phyloP scores from a whole-genome alignment of 1,139 yeast species.

The Pichia norvegensis region DNA sequence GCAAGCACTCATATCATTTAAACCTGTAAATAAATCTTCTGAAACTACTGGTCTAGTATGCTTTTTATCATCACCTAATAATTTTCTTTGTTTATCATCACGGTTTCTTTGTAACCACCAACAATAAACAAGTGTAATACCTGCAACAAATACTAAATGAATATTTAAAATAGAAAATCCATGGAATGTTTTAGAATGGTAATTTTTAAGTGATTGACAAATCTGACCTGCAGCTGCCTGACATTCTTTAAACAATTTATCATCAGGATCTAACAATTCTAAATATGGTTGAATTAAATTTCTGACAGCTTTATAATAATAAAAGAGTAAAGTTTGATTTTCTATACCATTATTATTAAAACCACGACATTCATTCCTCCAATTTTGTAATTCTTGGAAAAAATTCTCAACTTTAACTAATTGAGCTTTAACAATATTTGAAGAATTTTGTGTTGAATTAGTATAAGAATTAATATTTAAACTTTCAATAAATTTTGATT shows the following conservation, averaged over 20 bases:
- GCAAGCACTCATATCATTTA: constrained; percentile 54
- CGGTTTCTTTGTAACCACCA: constrained; percentile 52
- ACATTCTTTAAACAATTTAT: constrained; percentile 48
- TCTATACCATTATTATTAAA: constrained; percentile 35
- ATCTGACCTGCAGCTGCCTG: constrained; percentile 60
- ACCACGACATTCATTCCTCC: constrained; percentile 43
- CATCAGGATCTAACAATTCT: constrained; percentile 49
- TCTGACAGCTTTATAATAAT: constrained; percentile 50
- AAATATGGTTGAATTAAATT: constrained; percentile 51
- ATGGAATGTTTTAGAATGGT: constrained; percentile 47
- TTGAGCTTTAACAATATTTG: constrained; percentile 30
- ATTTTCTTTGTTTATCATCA: constrained; percentile 41
- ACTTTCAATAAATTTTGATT: constrained; percentile 46
- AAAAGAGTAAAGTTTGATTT: constrained; percentile 44
- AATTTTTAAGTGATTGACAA: constrained; percentile 49
- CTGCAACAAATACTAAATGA: constrained; percentile 56
- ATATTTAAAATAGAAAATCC: constrained; percentile 57
- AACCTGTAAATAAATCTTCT: constrained; percentile 40
- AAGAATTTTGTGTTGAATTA: constrained; percentile 13
- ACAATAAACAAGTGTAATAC: constrained; percentile 53
- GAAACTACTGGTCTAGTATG: constrained; percentile 49
- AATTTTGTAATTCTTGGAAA: constrained; percentile 41
- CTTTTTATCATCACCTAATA: constrained; percentile 42
- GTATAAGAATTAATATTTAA: constrained; percentile 31
- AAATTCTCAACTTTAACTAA: constrained; percentile 37